Evolutionary conservation across 1,284 basidiomycete genomes (phyloP).

Genomic region (Xerocomus nothofagi): DNA sequence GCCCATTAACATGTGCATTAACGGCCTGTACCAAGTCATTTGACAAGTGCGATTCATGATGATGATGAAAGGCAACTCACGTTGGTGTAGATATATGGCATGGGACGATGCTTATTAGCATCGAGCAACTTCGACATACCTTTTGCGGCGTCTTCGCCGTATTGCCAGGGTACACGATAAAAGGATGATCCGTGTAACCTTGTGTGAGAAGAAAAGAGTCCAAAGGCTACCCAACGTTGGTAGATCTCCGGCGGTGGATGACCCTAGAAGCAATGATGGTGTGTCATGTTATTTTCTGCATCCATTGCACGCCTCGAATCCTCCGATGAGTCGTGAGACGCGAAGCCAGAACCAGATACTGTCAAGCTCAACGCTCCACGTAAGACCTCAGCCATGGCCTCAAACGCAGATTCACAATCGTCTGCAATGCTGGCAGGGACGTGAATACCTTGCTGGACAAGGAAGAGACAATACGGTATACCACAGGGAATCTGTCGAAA

Average conservation of each 20-base stretch:
- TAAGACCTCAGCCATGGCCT: constrained; percentile 75
- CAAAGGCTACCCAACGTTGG: constrained; percentile 76
- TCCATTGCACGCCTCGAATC: constrained; percentile 52
- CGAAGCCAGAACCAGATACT: constrained; percentile 67
- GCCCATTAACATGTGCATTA: constrained; percentile 43
- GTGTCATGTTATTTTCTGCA: background rate
- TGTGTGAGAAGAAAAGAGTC: constrained; percentile 68
- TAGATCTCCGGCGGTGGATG: constrained; percentile 70
- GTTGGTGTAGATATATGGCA: constrained; percentile 71
- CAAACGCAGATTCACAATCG: constrained; percentile 75
- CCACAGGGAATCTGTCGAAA: constrained; percentile 18
- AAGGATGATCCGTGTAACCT: constrained; percentile 71
- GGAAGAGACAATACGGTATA: background rate
- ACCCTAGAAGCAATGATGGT: constrained; percentile 38
- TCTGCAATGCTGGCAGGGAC: constrained; percentile 65
- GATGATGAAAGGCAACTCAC: constrained; percentile 38
- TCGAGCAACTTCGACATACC: constrained; percentile 66
- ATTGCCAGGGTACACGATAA: constrained; percentile 76
- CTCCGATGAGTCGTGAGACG: constrained; percentile 77
- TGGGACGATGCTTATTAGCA: constrained; percentile 72
- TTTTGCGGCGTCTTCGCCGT: constrained; percentile 67
- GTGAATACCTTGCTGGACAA: background rate
- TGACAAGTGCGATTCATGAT: background rate
- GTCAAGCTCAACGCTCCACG: constrained; percentile 68
- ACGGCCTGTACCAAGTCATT: constrained; percentile 47